Conservation (phyloP, 2,329 filamentous ascomycete genomes). For the Sporothrix luriei region DNA sequence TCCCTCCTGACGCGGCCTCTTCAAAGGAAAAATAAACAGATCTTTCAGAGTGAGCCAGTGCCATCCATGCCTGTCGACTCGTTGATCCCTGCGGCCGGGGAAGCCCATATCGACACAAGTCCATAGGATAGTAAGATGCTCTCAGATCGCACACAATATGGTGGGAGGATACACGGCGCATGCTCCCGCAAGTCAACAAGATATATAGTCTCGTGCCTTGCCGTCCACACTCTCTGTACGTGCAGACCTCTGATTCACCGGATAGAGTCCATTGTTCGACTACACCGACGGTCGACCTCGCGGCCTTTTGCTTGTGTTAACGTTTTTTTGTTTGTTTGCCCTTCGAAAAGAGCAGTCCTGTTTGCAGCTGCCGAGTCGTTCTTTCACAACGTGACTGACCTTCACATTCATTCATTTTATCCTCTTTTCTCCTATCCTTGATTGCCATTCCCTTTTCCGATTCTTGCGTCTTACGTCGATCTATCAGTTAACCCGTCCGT, state of each 20-base stretch:
- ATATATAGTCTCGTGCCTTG: slow-evolving; percentile 30
- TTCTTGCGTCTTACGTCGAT: neutral
- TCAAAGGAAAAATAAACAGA: slow-evolving; percentile 13
- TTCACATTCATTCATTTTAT: slow-evolving; percentile 8
- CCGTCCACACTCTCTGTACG: neutral
- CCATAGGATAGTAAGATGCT: no score
- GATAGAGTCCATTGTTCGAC: neutral
- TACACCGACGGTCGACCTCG: slow-evolving; percentile 21
- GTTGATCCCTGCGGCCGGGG: neutral
- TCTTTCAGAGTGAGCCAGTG: neutral
- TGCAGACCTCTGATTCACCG: neutral
- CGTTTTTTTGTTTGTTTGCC: neutral
- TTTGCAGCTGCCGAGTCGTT: slow-evolving; percentile 15
- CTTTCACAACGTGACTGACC: neutral
- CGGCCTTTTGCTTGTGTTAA: neutral
- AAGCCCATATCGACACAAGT: neutral
- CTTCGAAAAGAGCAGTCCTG: slow-evolving; percentile 7
- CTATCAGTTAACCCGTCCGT: neutral
- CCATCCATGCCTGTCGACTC: neutral
- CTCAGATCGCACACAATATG: no score
- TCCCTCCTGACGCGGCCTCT: neutral
- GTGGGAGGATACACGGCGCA: neutral
- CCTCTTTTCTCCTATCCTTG: neutral
- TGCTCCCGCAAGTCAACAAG: neutral
- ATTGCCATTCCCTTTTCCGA: neutral